Base-by-base conservation (phyloP, 768 basidiomycete genomes). In the Lanmaoa rubissima region DNA sequence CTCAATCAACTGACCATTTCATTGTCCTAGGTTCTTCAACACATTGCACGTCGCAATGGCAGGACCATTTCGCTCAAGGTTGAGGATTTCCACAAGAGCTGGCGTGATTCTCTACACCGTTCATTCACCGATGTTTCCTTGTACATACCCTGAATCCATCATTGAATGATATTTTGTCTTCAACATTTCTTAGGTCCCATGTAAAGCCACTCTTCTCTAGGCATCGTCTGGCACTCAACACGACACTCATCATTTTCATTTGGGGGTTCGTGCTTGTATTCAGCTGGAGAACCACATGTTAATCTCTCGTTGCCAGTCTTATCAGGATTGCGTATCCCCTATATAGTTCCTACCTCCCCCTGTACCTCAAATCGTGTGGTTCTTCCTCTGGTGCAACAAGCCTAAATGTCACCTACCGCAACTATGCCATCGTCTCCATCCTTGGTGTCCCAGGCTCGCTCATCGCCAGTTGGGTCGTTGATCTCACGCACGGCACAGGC, bases 321-420 rank as follows among this genome's bases (percentile, higher is more conserved):
- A 78, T 82, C 49, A 82, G 82, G 9, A 74, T 82, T 1, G 81
- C 79, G 8, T 83, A 79, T 60, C 83, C 83, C 6, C 71, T 84
- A 3, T 82, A 78, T 70, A 82, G 74, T 53, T 65, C 73, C 4
- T 84, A 83, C 69, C 71, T 84, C 24, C 78, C 82, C 4, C 66
- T 79, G 1, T 26, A 26, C 26, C 26, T 26, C 26, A 5, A 26
- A 26, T 26, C 26, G 26, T 26, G 26, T 26, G 5, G 5, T 26
- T 26, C 26, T 26, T 26, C 26, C 26, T 3, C 26, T 5, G 26
- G 3, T 26, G 3, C 26, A 5, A 26, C 26, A 5, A 26, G 26
- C 26, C 26, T 26, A 26, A 26, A 26, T 26, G 26, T 3, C 3
- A 26, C 5, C 26, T 26, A 26, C 5, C 26, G 26, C 26, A 26